Evolutionary conservation across 1,284 basidiomycete genomes (phyloP), one percentile per base, ranked within the genome.

Genomic region (Ceratobasidium sp.): DNA sequence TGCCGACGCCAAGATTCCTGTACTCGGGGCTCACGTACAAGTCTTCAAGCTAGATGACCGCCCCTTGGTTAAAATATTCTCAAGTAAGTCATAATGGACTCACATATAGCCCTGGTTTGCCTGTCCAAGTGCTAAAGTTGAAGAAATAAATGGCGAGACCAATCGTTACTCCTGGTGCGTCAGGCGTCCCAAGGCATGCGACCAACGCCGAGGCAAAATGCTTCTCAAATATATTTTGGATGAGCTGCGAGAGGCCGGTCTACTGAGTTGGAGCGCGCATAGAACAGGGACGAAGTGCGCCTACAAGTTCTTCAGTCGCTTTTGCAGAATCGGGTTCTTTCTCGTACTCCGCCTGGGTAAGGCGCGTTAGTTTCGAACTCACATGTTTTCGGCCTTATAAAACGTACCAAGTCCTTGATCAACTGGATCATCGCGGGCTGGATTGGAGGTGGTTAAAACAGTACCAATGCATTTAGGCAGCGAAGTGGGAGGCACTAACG

Each of bases 91-190:
- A 36, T 44, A 29, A 51, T 51, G 17, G 19, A 87, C 93, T 82
- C 81, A 96, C 94, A 83, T 91, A 97, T 80, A 97, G 80, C 7
- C 96, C 95, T 51, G 95, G 96, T 74, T 87, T 87, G 31, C 95
- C 96, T 0, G 94, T 95, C 97, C 97, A 98, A 0, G 97, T 98
- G 51, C 95, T 98, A 82, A 91, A 98, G 80, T 95, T 97, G 89
- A 95, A 97, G 85, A 96, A 97, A 85, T 97, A 97, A 71, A 94
- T 83, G 4, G 92, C 92, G 77, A 94, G 82, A 41, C 90, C 92
- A 33, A 93, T 82, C 9, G 91, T 48, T 77, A 87, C 84, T 14
- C 87, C 87, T 56, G 88, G 86, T 9, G 82, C 83, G 19, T 86
- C 84, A 4, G 82, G 80, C 29, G 87, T 82, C 1, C 90, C 90